A percentile compares a stretch with the other conserved stretches of the same genome.
Conservation (phyloP, 225 moss, liverwort and hornwort genomes). For the Marchantia paleacea region DNA sequence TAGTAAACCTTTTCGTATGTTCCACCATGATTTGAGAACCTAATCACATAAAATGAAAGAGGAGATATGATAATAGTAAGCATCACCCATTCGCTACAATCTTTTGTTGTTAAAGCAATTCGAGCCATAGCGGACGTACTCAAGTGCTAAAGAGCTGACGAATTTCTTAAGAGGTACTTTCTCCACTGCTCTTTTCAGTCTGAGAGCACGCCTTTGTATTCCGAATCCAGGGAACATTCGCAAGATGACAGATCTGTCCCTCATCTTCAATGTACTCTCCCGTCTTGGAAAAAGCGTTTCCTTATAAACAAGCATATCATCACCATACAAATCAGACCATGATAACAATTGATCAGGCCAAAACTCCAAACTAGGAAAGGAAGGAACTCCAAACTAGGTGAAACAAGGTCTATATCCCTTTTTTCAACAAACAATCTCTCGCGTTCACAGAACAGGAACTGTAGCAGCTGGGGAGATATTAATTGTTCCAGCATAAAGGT, state of each 20-base stretch:
- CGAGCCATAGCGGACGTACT: conserved; percentile 50
- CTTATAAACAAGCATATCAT: conserved; percentile 36
- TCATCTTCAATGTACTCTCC: conserved; percentile 39
- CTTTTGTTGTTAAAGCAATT: not conserved
- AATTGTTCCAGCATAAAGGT: too few species aligned
- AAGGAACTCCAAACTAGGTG: too few species aligned
- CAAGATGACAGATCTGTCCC: conserved; percentile 68
- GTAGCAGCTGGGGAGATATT: too few species aligned
- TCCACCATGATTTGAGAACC: conserved; percentile 20
- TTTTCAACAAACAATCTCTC: too few species aligned
- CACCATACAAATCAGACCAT: too few species aligned
- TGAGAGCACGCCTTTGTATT: conserved; percentile 58
- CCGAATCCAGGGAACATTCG: conserved; percentile 67
- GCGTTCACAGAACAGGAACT: too few species aligned
- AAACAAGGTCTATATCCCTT: too few species aligned
- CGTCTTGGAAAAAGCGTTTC: conserved; percentile 55
- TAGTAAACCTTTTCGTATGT: conserved; percentile 9
- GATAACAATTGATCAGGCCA: too few species aligned
- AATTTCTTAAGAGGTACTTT: conserved; percentile 62
- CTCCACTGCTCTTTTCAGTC: conserved; percentile 58
- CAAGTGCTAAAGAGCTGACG: conserved; percentile 50
- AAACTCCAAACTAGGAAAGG: too few species aligned
- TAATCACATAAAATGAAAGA: conserved; percentile 12
- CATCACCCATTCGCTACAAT: not conserved
- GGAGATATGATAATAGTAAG: not conserved